Evolutionary conservation across 306 rosid genomes (phyloP).

Genomic region (Cajanus cajan): DNA sequence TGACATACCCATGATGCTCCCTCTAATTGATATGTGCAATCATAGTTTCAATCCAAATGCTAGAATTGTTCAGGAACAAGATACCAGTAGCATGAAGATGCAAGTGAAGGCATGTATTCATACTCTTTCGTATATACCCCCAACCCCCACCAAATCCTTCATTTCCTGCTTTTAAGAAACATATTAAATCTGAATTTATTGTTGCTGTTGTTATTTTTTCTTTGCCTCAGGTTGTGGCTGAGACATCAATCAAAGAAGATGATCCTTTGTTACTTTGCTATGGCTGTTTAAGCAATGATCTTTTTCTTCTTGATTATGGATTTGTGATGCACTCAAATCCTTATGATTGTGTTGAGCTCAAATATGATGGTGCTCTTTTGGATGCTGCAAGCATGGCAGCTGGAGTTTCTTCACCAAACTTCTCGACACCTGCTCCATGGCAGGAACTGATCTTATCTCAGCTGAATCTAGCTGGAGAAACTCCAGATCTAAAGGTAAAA

Average conservation of each 20-base stretch:
- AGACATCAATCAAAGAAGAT: constrained; percentile 57
- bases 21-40: constrained; percentile 97
- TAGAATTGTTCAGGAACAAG: constrained; percentile 77
- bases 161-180: neutral
- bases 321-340: constrained; percentile 81
- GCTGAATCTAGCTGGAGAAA: constrained; percentile 74
- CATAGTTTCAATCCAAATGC: constrained; percentile 89
- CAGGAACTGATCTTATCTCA: constrained; percentile 63
- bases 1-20: constrained; percentile 88
- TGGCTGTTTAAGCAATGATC: constrained; percentile 79
- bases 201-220: constrained; percentile 25
- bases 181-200: constrained; percentile 7
- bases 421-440: constrained; percentile 79
- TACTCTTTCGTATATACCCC: neutral
- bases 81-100: constrained; percentile 41
- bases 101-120: constrained; percentile 61
- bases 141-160: neutral
- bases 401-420: constrained; percentile 71
- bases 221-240: constrained; percentile 80
- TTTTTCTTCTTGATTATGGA: constrained; percentile 87
- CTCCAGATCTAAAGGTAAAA: constrained; percentile 77
- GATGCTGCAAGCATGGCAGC: constrained; percentile 95
- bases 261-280: constrained; percentile 71
- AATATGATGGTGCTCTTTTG: constrained; percentile 78
- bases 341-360: constrained; percentile 78